These are phyloP conservation scores for Pythium dissimile DNA, from an alignment of 352 stramenopile genomes.

Conservation along the genomic window DNA sequence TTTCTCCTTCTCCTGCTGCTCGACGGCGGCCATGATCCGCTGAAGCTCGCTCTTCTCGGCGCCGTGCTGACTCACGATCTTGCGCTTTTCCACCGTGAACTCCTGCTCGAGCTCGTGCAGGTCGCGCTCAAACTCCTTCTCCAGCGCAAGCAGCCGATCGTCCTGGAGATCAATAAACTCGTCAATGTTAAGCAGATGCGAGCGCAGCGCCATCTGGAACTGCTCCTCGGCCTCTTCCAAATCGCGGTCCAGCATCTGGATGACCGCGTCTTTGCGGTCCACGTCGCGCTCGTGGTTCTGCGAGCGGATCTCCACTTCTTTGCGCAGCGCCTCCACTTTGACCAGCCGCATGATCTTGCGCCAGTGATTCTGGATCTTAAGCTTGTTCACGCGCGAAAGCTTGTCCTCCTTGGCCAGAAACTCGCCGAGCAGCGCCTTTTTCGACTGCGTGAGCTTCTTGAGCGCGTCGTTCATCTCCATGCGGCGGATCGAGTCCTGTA, in stretches of 20 bases:
- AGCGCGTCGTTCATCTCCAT: conserved; percentile 87
- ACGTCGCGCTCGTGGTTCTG: conserved; percentile 96
- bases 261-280: conserved; percentile 92
- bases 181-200: conserved; percentile 90
- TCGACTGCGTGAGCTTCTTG: conserved; percentile 75
- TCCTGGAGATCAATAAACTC: conserved; percentile 91
- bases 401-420: conserved; percentile 73
- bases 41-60: conserved; percentile 75
- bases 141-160: conserved; percentile 78
- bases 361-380: conserved; percentile 95
- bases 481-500: conserved; percentile 74
- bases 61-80: conserved; percentile 65
- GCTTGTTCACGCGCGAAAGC: conserved; percentile 78
- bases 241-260: conserved; percentile 94
- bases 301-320: conserved; percentile 90
- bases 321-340: conserved; percentile 89
- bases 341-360: conserved; percentile 95
- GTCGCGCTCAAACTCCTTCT: conserved; percentile 91
- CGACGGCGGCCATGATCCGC: conserved; percentile 84
- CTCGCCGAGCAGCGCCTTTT: conserved; percentile 71
- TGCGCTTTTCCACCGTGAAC: conserved; percentile 82
- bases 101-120: conserved; percentile 79
- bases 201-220: conserved; percentile 88
- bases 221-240: conserved; percentile 94
- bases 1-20: conserved; percentile 80